These are phyloP conservation scores for Eleusine coracana DNA, from an alignment of 176 grass and related monocot genomes.

Conservation along the genomic window DNA sequence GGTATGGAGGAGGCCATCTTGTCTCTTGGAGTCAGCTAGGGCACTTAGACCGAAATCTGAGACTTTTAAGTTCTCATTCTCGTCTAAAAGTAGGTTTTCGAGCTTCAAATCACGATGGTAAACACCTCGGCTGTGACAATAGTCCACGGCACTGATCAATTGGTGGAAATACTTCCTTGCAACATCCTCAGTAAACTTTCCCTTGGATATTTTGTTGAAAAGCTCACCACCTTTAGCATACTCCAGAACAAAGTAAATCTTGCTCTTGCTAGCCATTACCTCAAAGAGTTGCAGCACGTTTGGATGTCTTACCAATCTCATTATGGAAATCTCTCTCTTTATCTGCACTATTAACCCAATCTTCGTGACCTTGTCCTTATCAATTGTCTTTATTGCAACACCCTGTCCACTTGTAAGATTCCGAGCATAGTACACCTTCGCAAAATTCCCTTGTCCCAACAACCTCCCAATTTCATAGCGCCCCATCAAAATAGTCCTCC, in stretches of 20 bases:
- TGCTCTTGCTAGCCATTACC: slow-evolving; percentile 70
- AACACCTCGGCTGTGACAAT: slow-evolving; percentile 61
- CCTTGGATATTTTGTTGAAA: slow-evolving; percentile 54
- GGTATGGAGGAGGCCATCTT: slow-evolving; percentile 55
- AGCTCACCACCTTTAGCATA: slow-evolving; percentile 64
- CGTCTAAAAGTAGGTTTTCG: slow-evolving; percentile 53
- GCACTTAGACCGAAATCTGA: slow-evolving; percentile 57
- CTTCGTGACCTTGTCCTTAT: slow-evolving; percentile 50
- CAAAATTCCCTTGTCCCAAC: slow-evolving; percentile 61
- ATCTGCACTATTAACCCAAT: slow-evolving; percentile 46
- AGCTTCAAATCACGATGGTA: slow-evolving; percentile 53
- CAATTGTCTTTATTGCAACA: slow-evolving; percentile 68
- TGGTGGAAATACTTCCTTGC: slow-evolving; percentile 60
- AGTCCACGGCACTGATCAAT: slow-evolving; percentile 51
- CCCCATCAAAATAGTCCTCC: slow-evolving; percentile 50
- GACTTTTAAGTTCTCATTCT: slow-evolving; percentile 53
- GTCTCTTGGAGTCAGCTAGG: slow-evolving; percentile 50
- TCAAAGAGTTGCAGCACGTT: slow-evolving; percentile 59
- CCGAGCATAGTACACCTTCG: slow-evolving; percentile 57
- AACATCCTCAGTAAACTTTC: slow-evolving; percentile 46
- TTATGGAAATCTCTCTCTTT: slow-evolving; percentile 55
- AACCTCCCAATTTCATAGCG: slow-evolving; percentile 58
- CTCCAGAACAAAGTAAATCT: slow-evolving; percentile 75
- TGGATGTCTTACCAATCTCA: slow-evolving; percentile 54
- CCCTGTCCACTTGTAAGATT: slow-evolving; percentile 36